Conservation (phyloP, 2,329 filamentous ascomycete genomes). For the Cladosporium sp. region DNA sequence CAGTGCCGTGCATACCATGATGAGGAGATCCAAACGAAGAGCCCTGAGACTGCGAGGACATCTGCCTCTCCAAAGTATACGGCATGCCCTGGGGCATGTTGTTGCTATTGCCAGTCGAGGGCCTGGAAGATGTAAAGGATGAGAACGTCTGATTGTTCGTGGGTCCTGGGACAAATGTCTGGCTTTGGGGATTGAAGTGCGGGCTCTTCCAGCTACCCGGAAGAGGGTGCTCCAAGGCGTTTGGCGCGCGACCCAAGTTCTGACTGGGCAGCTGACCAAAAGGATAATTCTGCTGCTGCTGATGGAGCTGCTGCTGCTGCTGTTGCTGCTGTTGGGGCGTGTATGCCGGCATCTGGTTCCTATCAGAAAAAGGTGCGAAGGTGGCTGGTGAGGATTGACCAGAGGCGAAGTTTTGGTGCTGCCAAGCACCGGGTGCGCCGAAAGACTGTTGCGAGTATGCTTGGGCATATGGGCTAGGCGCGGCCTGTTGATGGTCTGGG, state of each 20-base stretch:
- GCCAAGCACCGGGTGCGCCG: conserved; percentile 24
- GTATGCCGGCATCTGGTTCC: not conserved
- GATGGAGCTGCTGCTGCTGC: not conserved
- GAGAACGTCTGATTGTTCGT: conserved; percentile 11
- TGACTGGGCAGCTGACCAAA: conserved; percentile 73
- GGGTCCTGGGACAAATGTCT: conserved; percentile 76
- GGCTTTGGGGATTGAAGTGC: conserved; percentile 89
- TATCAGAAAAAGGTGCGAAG: not conserved
- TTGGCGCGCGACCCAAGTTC: conserved; percentile 67
- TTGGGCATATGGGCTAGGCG: conserved; percentile 11
- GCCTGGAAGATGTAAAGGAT: conserved; percentile 23
- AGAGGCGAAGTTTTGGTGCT: conserved; percentile 14
- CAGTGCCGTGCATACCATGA: conserved; percentile 4
- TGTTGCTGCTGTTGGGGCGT: not conserved
- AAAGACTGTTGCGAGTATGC: conserved; percentile 24
- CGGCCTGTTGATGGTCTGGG: conserved; percentile 21
- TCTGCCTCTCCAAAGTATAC: conserved; percentile 25
- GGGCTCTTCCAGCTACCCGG: conserved; percentile 80
- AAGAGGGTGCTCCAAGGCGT: conserved; percentile 73
- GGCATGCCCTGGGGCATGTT: conserved; percentile 11
- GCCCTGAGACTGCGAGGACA: conserved; percentile 29
- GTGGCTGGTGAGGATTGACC: not conserved
- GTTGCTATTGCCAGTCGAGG: conserved; percentile 13
- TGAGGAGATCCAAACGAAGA: conserved; percentile 25
- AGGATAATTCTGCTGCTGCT: conserved; percentile 52